A percentile compares a stretch with the other conserved stretches of the same genome.
Conservation (phyloP, 2,329 filamentous ascomycete genomes). For the Ophiostoma ulmi region DNA sequence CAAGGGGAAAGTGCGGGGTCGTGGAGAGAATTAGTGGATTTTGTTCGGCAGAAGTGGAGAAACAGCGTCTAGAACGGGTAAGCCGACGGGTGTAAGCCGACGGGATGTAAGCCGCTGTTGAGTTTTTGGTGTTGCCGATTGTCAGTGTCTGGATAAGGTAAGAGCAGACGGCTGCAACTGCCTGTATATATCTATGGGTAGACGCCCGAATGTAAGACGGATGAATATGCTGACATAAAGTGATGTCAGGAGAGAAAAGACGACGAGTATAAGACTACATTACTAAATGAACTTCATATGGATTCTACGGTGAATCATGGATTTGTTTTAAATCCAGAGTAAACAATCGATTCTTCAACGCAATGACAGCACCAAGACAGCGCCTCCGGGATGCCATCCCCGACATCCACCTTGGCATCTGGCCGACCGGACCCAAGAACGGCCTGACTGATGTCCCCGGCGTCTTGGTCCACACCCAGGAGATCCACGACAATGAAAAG, state of each 20-base stretch:
- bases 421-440: slow-evolving; percentile 43
- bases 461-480: slow-evolving; percentile 44
- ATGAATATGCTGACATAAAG: neutral
- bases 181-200: neutral
- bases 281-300: too few relatives aligned
- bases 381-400: slow-evolving; percentile 45
- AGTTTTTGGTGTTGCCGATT: neutral
- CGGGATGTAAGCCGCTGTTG: slow-evolving; percentile 8
- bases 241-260: neutral
- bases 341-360: neutral
- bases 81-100: slow-evolving; percentile 2
- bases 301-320: neutral
- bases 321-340: neutral
- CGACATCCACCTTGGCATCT: slow-evolving; percentile 41
- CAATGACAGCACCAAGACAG: slow-evolving; percentile 16
- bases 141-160: neutral
- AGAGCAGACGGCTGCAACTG: neutral
- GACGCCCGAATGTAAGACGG: neutral
- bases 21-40: neutral
- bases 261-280: too few relatives aligned
- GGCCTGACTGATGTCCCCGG: slow-evolving; percentile 49
- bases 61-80: neutral
- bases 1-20: slow-evolving; percentile 7
- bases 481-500: slow-evolving; percentile 34
- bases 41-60: neutral